phyloP scores from a whole-genome alignment of 169 alveolate genomes.

The Theileria equi region DNA sequence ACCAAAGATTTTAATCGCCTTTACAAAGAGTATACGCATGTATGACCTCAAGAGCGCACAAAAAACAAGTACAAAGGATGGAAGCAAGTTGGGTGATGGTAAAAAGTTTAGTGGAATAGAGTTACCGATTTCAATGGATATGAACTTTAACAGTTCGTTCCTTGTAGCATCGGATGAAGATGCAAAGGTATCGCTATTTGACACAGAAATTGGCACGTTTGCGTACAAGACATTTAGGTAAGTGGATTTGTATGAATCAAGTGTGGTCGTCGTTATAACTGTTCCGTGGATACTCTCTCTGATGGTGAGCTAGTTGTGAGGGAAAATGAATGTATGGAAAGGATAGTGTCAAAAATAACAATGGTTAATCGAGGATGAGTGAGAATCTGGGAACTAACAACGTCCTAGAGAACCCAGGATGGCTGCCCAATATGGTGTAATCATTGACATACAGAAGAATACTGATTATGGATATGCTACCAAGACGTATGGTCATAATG shows the following conservation, averaged over 20 bases:
- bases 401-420: too few species aligned
- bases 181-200: conserved; percentile 39
- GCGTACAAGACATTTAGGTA: conserved; percentile 60
- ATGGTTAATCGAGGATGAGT: background rate
- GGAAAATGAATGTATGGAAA: too few species aligned
- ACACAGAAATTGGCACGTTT: conserved; percentile 43
- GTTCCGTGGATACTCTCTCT: too few species aligned
- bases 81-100: conserved; percentile 27
- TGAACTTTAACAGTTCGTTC: conserved; percentile 29
- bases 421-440: too few species aligned
- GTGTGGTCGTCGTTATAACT: too few species aligned
- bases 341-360: background rate
- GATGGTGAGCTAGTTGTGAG: too few species aligned
- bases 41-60: conserved; percentile 32
- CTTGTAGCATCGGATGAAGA: conserved; percentile 39
- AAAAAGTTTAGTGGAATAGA: conserved; percentile 51
- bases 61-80: conserved; percentile 3
- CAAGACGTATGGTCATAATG: too few species aligned
- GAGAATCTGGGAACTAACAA: too few species aligned
- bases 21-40: conserved; percentile 43
- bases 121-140: conserved; percentile 54
- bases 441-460: too few species aligned
- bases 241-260: background rate
- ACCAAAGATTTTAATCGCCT: conserved; percentile 53
- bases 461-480: too few species aligned